Base-by-base conservation (phyloP, 106 monocot species). In the Phalaenopsis equestris region DNA sequence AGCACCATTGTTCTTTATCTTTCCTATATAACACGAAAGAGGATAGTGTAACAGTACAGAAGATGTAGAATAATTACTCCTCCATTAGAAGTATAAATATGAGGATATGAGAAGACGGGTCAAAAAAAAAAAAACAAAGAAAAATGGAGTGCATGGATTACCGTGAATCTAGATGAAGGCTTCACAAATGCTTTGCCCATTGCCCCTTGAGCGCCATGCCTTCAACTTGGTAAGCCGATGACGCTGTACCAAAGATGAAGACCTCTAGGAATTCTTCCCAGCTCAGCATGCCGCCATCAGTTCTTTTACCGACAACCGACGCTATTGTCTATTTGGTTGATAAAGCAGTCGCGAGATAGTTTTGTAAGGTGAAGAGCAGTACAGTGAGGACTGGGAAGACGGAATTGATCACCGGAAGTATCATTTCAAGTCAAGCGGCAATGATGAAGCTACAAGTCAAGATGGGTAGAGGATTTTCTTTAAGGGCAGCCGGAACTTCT, bases 161-260 rank as follows among this genome's bases (percentile, higher is more conserved):
- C 94, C 91, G 14, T 91, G 94, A 42, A 83, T 76, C 36, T 55
- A 68, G 67, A 90, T 81, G 80, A 86, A 94, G 72, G 41, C 70
- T 48, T 94, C 94, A 91, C 94, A 94, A 76, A 94, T 94, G 87
- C 88, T 86, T 17, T 91, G 91, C 30, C 94, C 94, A 8, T 91
- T 83, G 42, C 94, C 94, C 91, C 81, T 88, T 87, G 55, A 39
- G 75, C 7, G 94, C 86, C 90, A 91, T 91, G 7, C 94, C 94
- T 75, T 94, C 94, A 30, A 94, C 94, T 81, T 94, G 94, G 84
- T 91, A 94, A 10, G 94, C 94, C 55, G 94, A 94, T 79, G 94
- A 86, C 76, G 94, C 94, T 46, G 91, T 94, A 7, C 94, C 94
- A 79, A 94, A 91, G 7, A 84, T 85, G 85, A 94, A 91, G 64